A percentile compares a stretch with the other conserved stretches of the same genome.
These are phyloP conservation scores for Alternaria viburni DNA, from an alignment of 2,329 filamentous ascomycete species.

Conservation along the genomic window DNA sequence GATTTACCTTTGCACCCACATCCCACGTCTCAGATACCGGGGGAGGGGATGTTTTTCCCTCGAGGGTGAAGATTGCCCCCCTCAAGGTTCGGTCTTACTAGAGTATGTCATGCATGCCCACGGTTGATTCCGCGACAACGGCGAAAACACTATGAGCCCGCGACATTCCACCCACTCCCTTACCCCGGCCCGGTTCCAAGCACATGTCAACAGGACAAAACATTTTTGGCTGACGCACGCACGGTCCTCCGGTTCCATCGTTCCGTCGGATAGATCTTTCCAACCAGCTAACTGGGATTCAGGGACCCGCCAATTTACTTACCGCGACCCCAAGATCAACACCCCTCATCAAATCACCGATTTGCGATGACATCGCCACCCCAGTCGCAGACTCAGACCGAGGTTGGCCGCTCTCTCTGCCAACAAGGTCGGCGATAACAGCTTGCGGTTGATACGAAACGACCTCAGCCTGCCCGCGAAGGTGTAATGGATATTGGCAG, in stretches of 20 bases:
- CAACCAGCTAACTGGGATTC: slow-evolving; percentile 1
- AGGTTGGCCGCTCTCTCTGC: not conserved
- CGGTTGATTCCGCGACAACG: not conserved
- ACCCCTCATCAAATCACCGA: not conserved
- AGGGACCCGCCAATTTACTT: not conserved
- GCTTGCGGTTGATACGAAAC: not conserved
- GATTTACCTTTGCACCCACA: not conserved
- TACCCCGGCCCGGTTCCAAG: not conserved
- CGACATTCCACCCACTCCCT: not conserved
- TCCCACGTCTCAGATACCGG: not conserved
- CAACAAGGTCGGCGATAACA: not conserved
- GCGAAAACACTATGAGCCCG: not conserved
- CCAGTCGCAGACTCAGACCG: not conserved
- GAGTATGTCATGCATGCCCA: not conserved
- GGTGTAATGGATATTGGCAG: not conserved
- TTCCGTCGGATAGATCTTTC: slow-evolving; percentile 11
- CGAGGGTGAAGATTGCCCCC: not conserved
- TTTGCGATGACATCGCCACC: not conserved
- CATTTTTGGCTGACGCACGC: not conserved
- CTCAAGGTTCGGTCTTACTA: not conserved
- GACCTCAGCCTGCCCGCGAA: not conserved
- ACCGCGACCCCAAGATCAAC: not conserved
- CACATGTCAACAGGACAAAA: not conserved
- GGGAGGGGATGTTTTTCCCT: not conserved
- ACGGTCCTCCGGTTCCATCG: slow-evolving; percentile 5